phyloP scores from a whole-genome alignment of 129 eudicot species.

The Calendula officinalis region DNA sequence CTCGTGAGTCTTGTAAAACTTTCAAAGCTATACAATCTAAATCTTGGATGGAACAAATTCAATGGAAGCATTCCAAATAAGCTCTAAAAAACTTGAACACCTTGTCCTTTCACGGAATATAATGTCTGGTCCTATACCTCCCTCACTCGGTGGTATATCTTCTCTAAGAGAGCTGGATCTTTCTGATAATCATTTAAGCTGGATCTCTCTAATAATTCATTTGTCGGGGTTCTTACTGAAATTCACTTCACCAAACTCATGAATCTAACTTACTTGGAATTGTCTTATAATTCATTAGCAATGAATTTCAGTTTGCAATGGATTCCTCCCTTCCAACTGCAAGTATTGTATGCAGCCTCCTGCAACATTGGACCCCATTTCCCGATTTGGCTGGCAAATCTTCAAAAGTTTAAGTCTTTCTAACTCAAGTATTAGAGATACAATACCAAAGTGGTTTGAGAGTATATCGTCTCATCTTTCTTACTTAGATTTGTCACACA shows the following conservation, averaged over 20 bases:
- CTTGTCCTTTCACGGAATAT: background rate
- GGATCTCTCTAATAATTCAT: background rate
- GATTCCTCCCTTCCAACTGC: slow-evolving; percentile 28
- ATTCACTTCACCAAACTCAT: background rate
- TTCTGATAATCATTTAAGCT: background rate
- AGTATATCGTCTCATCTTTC: background rate
- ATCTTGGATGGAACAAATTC: too few species aligned
- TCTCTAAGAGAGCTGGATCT: background rate
- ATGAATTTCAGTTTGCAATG: background rate
- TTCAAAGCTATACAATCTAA: too few species aligned
- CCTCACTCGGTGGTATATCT: background rate
- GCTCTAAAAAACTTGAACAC: background rate
- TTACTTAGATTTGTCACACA: background rate
- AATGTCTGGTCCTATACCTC: background rate
- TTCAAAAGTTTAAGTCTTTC: background rate
- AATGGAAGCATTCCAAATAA: background rate
- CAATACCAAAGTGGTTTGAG: slow-evolving; percentile 7
- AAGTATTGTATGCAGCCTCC: background rate
- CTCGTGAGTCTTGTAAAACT: too few species aligned
- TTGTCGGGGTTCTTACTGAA: background rate
- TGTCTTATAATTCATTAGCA: background rate
- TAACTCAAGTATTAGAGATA: slow-evolving; percentile 9
- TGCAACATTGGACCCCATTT: background rate
- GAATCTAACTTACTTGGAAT: background rate
- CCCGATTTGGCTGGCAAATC: background rate